Evolutionary conservation across 1,139 yeast species (phyloP), one percentile per base, ranked within the genome.

Genomic region (Lodderomyces pseudojiufengensis): DNA sequence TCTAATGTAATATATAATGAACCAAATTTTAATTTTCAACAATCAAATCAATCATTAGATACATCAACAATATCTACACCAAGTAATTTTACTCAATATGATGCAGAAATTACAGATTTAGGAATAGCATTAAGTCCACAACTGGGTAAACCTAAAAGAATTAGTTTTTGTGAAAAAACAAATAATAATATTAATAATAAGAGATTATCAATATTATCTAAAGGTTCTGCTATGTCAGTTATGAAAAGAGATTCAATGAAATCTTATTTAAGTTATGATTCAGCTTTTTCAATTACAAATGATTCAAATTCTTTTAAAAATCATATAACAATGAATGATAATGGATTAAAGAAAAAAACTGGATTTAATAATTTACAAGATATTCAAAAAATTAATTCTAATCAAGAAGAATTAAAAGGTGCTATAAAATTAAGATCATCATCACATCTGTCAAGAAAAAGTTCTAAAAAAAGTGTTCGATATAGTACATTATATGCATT

Each of bases 251-350:
- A 66, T 30, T 73, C 80, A 1, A 47, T 54, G 2, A 70, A 68
- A 45, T 76, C 81, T 1, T 76, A 76, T 44, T 42, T 76, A 29
- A 73, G 78, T 41, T 76, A 76, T 44, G 81, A 76, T 49, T 73
- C 80, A 1, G 78, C 73, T 3, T 62, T 72, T 36, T 73, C 80
- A 1, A 48, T 58, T 9, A 55, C 65, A 6, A 55, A 61, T 34
- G 56, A 51, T 2, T 55, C 65, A 1, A 39, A 37, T 14, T 45
- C 50, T 8, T 42, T 39, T 3, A 42, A 40, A 15, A 30, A 35
- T 12, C 13, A 13, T 14, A 18, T 15, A 14, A 12, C 4, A 9
- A 10, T 12, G 8, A 24, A 24, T 20, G 15, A 26, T 11, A 37
- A 28, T 29, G 57, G 61, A 11, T 55, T 65, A 37, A 56, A 59